A percentile compares a stretch with the other conserved stretches of the same genome.
phyloP scores from a whole-genome alignment of 768 basidiomycete genomes.

The Hygrophorus pudorinus region DNA sequence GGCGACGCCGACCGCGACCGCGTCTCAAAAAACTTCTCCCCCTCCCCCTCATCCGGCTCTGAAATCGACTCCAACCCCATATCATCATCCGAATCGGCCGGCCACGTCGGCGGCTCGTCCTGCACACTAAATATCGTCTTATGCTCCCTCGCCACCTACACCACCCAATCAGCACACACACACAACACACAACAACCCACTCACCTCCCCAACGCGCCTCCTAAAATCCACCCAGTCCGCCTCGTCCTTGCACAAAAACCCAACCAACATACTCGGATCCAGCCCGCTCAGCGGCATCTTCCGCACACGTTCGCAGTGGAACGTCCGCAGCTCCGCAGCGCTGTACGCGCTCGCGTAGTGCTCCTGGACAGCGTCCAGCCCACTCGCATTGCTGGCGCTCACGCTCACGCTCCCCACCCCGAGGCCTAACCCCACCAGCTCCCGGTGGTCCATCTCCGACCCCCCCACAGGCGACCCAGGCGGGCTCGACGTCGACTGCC shows the following conservation, averaged over 20 bases:
- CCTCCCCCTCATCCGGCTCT: constrained; percentile 58
- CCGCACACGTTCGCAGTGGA: constrained; percentile 92
- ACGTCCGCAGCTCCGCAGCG: constrained; percentile 67
- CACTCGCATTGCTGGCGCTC: constrained; percentile 10
- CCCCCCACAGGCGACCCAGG: constrained; percentile 5
- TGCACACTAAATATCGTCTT: constrained; percentile 73
- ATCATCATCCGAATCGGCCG: constrained; percentile 61
- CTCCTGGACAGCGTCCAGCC: constrained; percentile 39
- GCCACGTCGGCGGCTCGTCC: constrained; percentile 82
- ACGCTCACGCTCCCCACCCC: constrained; percentile 13
- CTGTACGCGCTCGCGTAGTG: constrained; percentile 71
- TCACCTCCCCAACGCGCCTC: constrained; percentile 59
- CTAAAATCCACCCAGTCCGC: constrained; percentile 80
- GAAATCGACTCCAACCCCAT: constrained; percentile 80
- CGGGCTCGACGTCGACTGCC: not conserved
- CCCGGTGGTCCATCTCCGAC: constrained; percentile 25
- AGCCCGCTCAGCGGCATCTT: constrained; percentile 89
- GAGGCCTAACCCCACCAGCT: constrained; percentile 20
- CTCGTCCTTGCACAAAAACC: constrained; percentile 80
- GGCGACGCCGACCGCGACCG: too few relatives aligned
- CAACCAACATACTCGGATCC: constrained; percentile 96
- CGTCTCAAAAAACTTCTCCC: too few relatives aligned
- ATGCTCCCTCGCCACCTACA: constrained; percentile 37
- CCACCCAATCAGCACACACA: constrained; percentile 6
- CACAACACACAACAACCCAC: constrained; percentile 19